phyloP scores from a whole-genome alignment of 2,329 filamentous ascomycete genomes.

The Fusarium sp. region DNA sequence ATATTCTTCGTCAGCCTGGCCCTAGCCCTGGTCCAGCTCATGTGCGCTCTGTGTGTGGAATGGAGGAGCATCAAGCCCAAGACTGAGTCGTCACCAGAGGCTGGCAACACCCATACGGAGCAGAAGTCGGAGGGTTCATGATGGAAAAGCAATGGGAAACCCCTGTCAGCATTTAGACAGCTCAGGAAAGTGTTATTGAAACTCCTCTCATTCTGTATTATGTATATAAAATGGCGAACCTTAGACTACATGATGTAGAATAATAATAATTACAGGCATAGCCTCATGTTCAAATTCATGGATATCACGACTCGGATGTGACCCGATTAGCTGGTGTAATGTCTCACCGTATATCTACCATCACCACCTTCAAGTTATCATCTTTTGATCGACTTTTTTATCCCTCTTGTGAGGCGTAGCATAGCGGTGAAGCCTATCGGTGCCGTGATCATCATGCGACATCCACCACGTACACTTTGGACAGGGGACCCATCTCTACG shows the following conservation, averaged over 20 bases:
- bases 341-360: constrained; percentile 3
- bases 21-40: constrained; percentile 66
- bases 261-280: constrained; percentile 8
- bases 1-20: constrained; percentile 74
- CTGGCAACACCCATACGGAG: constrained; percentile 5
- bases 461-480: constrained; percentile 26
- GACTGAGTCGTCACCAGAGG: constrained; percentile 31
- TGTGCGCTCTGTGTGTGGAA: constrained; percentile 71
- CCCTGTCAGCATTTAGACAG: neutral
- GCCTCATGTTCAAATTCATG: constrained; percentile 1
- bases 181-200: neutral
- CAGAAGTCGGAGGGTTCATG: constrained; percentile 33
- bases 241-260: neutral
- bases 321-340: constrained; percentile 12
- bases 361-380: neutral
- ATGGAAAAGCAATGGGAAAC: constrained; percentile 2
- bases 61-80: constrained; percentile 76
- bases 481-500: constrained; percentile 39
- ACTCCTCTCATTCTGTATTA: constrained; percentile 3
- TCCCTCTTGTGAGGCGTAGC: constrained; percentile 31
- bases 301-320: constrained; percentile 9
- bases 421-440: constrained; percentile 37
- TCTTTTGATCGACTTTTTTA: constrained; percentile 5
- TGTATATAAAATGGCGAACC: neutral
- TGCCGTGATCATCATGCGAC: constrained; percentile 44